Conservation (phyloP, 78 protist genomes). For the Dictyostelium firmibasis region DNA sequence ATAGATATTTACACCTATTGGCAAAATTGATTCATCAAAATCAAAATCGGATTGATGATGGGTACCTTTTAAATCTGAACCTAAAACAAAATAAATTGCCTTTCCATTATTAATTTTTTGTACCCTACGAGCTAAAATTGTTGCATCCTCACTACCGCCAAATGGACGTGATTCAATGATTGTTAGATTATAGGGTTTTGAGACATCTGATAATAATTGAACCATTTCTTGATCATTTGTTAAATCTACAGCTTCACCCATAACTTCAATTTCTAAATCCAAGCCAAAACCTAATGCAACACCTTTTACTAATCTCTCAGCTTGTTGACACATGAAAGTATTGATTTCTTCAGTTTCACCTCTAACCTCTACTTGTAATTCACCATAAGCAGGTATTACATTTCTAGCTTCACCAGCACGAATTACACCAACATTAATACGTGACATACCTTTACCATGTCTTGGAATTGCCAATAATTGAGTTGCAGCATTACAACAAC, state of each 20-base stretch:
- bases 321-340: slow-evolving; percentile 5
- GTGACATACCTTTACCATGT: slow-evolving; percentile 37
- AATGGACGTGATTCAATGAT: background rate
- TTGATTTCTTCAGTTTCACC: slow-evolving; percentile 44
- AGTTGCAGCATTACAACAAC: slow-evolving; percentile 25
- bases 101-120: slow-evolving; percentile 23
- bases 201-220: background rate
- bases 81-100: background rate
- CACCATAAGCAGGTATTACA: slow-evolving; percentile 2
- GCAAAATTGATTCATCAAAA: background rate
- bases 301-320: slow-evolving; percentile 26
- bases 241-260: slow-evolving; percentile 44
- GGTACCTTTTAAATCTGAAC: background rate
- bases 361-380: slow-evolving; percentile 23
- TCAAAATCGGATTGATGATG: slow-evolving; percentile 46
- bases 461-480: slow-evolving; percentile 21
- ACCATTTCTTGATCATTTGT: slow-evolving; percentile 4
- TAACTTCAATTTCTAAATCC: background rate
- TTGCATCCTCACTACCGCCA: slow-evolving; percentile 50
- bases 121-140: background rate
- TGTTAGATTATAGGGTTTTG: background rate
- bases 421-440: slow-evolving; percentile 31
- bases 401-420: slow-evolving; percentile 11
- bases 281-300: background rate
- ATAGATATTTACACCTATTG: background rate